Base-by-base conservation (phyloP, 768 basidiomycete genomes). In the Termitomyces sp. region DNA sequence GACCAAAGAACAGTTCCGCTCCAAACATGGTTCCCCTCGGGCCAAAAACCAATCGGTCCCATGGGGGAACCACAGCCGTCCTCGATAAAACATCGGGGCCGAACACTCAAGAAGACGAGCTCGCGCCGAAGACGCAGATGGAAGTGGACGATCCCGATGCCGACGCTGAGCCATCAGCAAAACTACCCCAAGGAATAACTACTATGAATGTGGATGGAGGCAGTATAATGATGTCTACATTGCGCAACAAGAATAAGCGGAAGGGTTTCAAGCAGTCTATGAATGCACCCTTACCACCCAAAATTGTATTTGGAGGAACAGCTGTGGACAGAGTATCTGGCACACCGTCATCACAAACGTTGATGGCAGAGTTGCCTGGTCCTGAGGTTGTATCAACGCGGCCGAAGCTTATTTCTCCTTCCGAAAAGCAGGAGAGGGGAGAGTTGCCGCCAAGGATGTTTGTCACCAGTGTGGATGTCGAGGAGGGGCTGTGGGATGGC, bases 211-310 rank as follows among this genome's bases (percentile, higher is more conserved):
- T 49, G 12, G 64, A 19, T 21, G 60, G 41, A 55, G 59, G 62
- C 56, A 55, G 66, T 43, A 58, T 75, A 44, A 66, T 73, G 68
- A 80, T 83, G 80, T 73, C 80, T 41, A 81, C 81, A 0, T 68
- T 89, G 21, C 75, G 80, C 43, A 90, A 88, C 67, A 89, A 88
- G 69, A 90, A 89, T 68, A 91, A 90, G 68, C 81, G 79, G 44
- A 85, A 81, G 56, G 83, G 82, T 19, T 89, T 86, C 69, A 83
- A 78, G 62, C 73, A 79, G 48, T 70, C 79, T 7, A 75, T 85
- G 68, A 61, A 69, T 16, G 47, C 70, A 39, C 66, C 76, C 52
- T 50, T 76, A 68, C 60, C 77, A 67, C 34, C 64, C 39, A 88
- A 82, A 68, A 85, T 88, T 55, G 70, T 82, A 17, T 88, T 88